Conservation (phyloP, 2,329 filamentous ascomycete genomes). For the Emmonsia crescens region DNA sequence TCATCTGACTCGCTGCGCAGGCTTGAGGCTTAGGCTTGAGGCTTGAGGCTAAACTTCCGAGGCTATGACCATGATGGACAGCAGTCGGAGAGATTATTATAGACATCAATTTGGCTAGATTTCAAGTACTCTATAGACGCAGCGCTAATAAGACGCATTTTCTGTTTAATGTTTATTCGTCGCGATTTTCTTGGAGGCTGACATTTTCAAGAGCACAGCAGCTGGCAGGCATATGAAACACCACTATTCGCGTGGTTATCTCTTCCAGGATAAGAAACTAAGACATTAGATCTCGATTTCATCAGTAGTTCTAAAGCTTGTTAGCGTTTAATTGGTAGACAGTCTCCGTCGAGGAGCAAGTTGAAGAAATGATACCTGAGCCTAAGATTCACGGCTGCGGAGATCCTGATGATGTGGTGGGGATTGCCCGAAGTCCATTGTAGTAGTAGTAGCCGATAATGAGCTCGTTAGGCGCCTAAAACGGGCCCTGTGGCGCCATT, state of each 20-base stretch:
- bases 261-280: not conserved
- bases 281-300: not conserved
- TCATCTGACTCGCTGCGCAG: not conserved
- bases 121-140: not conserved
- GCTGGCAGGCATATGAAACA: not conserved
- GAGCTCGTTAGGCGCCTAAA: not conserved
- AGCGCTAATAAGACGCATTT: no score
- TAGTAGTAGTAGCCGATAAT: no score
- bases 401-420: no score
- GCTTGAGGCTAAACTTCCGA: not conserved
- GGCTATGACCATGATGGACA: not conserved
- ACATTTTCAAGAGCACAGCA: not conserved
- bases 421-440: no score
- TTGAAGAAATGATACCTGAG: no score
- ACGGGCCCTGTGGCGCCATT: not conserved
- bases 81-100: not conserved
- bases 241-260: not conserved
- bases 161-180: no score
- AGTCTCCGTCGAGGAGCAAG: no score
- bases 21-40: not conserved
- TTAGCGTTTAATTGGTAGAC: not conserved
- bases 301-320: not conserved
- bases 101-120: not conserved
- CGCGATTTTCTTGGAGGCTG: no score
- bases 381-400: no score